Evolutionary conservation across 306 rosid genomes (phyloP).

Genomic region (Prunus kanzakura): DNA sequence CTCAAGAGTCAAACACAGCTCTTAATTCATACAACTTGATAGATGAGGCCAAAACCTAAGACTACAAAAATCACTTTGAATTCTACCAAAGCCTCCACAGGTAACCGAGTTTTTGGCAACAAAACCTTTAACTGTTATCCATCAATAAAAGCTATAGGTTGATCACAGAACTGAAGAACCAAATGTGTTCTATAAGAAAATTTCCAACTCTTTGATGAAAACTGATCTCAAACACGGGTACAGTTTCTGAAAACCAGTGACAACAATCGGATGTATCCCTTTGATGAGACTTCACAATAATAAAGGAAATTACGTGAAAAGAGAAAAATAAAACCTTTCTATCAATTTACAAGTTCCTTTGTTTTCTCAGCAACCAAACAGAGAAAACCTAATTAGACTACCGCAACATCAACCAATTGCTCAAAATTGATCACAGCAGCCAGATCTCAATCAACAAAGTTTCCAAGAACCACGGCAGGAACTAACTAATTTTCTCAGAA

Average conservation of each 20-base stretch:
- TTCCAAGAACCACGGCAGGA: background rate
- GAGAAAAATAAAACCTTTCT: background rate
- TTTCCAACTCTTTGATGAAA: background rate
- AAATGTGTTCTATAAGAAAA: background rate
- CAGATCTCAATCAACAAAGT: background rate
- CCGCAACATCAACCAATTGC: background rate
- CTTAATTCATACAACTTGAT: background rate
- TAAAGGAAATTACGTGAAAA: background rate
- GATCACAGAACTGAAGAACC: background rate
- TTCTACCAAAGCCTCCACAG: background rate
- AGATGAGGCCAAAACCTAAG: background rate
- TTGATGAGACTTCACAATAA: background rate
- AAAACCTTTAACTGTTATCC: background rate
- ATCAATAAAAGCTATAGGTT: too few relatives aligned
- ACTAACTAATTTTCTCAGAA: background rate
- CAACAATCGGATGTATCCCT: background rate
- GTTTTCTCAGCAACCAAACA: conserved; percentile 13
- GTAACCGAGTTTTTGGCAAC: background rate
- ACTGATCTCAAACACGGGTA: background rate
- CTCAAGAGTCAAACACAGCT: background rate
- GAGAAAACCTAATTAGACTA: background rate
- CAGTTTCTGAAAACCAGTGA: background rate
- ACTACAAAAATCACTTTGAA: background rate
- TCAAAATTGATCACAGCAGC: background rate
- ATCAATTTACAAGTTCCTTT: background rate